Base-by-base conservation (phyloP, 129 eudicot species). In the Erigeron canadensis region DNA sequence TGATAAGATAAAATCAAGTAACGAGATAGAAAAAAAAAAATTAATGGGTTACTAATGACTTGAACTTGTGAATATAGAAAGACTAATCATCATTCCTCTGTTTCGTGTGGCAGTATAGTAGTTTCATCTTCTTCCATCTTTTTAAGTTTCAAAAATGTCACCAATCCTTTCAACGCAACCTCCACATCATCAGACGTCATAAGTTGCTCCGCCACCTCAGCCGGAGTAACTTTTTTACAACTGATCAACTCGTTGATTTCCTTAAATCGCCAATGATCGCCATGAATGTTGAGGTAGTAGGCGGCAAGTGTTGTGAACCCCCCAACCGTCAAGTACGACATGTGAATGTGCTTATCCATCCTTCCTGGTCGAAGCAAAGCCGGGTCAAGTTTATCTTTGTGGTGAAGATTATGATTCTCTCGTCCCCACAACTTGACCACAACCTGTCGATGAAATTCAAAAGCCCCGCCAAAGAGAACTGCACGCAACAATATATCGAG, bases 381-480 rank as follows among this genome's bases (percentile, higher is more conserved):
- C 0, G 92, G 92, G 34, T 89, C 92, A 0, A 89, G 89, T 71
- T 77, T 76, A 8, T 84, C 96, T 89, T 89, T 2, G 96, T 89
- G 19, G 96, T 89, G 79, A 89, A 89, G 0, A 89, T 63, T 59
- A 89, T 84, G 42, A 89, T 86, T 3, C 92, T 75, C 72, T 86
- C 89, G 40, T 86, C 89, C 6, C 92, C 92, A 72, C 92, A 84
- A 61, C 92, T 82, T 1, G 92, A 89, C 96, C 96, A 86, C 38
- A 89, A 73, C 19, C 96, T 91, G 53, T 89, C 96, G 2, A 86
- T 83, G 79, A 89, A 89, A 61, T 89, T 89, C 9, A 86, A 80
- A 13, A 89, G 78, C 17, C 96, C 91, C 0, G 89, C 84, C 9
- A 86, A 69, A 10, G 96, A 74, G 28, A 84, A 74, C 89, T 87